Base-by-base conservation (phyloP, 306 rosid genomes). In the Geum urbanum region DNA sequence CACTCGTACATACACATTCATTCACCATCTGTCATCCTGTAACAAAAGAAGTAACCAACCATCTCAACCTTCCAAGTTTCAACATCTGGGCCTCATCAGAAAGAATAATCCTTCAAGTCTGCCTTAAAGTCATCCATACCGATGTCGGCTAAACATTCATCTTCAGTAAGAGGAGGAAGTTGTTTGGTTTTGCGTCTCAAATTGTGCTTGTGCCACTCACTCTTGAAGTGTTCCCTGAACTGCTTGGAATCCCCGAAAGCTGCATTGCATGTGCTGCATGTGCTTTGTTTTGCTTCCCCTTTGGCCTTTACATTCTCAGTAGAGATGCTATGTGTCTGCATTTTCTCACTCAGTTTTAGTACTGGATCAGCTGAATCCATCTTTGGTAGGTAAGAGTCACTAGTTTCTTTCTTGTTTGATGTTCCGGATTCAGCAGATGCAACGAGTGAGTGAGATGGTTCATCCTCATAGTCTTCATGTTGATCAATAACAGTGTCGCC, bases 151-250 rank as follows among this genome's bases (percentile, higher is more conserved):
- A 15, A 14, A 83, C 94, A 88, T 61, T 92, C 98, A 61, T 90
- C 97, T 83, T 90, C 94, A 0, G 86, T 76, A 39, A 92, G 89
- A 59, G 96, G 86, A 53, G 94, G 86, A 62, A 90, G 96, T 73
- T 90, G 85, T 79, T 81, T 86, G 56, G 94, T 85, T 72, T 88
- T 88, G 69, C 98, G 96, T 79, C 69, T 88, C 81, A 92, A 72
- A 71, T 90, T 92, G 70, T 85, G 97, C 83, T 87, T 94, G 82
- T 94, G 98, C 98, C 97, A 94, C 40, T 90, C 98, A 58, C 94
- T 85, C 89, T 88, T 94, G 72, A 78, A 88, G 77, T 94, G 98
- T 76, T 94, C 96, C 76, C 98, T 84, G 51, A 79, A 94, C 83
- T 76, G 68, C 74, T 69, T 84, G 74, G 92, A 32, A 69, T 90